Conservation (phyloP, 78 protist genomes). For the Goniomonas avonlea region DNA sequence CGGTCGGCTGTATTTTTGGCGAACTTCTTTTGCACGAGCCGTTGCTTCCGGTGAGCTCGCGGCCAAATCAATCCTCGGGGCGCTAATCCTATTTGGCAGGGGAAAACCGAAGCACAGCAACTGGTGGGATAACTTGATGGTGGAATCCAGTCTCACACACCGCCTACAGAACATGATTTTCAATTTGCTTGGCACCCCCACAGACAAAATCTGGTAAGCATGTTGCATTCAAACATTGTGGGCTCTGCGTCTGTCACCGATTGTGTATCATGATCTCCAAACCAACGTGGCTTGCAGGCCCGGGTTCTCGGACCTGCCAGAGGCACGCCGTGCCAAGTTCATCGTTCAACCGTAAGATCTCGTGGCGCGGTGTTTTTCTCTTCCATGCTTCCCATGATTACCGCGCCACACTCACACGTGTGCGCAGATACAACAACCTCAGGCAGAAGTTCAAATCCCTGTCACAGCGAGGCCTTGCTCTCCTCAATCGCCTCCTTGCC, state of each 20-base stretch:
- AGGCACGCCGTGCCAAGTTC: neutral
- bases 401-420: no score
- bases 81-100: no score
- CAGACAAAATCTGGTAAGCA: constrained; percentile 20
- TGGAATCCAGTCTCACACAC: no score
- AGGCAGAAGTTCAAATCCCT: neutral
- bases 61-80: neutral
- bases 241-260: no score
- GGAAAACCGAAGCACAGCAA: neutral
- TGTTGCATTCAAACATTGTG: no score
- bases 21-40: constrained; percentile 24
- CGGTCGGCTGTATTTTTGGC: constrained; percentile 29
- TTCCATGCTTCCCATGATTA: neutral
- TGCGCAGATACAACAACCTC: constrained; percentile 20
- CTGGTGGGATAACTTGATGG: no score
- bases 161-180: no score
- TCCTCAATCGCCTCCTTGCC: constrained; percentile 19
- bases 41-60: neutral
- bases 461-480: neutral
- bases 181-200: constrained; percentile 20
- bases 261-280: no score
- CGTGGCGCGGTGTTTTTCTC: no score
- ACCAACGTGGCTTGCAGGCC: no score
- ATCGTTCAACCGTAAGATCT: neutral
- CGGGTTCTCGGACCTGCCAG: neutral